These are phyloP conservation scores for Irpex sp. DNA, from an alignment of 1,284 basidiomycete genomes.

Conservation along the genomic window DNA sequence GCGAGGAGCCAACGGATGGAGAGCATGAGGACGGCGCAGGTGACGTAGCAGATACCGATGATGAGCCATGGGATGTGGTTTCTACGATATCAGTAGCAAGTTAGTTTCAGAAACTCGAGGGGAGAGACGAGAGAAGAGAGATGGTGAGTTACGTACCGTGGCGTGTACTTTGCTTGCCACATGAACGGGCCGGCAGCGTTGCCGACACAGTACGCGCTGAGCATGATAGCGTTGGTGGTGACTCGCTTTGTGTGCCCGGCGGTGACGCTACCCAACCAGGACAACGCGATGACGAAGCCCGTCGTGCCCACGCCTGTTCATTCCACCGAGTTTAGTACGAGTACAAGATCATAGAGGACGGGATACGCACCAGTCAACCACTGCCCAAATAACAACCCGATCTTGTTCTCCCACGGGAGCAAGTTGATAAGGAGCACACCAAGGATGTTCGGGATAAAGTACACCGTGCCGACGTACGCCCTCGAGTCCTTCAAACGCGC, in stretches of 20 bases:
- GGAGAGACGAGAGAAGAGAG: neutral
- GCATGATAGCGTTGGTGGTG: conserved; percentile 65
- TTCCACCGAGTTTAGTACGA: neutral
- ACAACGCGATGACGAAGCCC: conserved; percentile 62
- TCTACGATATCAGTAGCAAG: conserved; percentile 19
- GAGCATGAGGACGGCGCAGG: conserved; percentile 45
- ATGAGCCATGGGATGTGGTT: conserved; percentile 65
- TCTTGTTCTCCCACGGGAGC: conserved; percentile 56
- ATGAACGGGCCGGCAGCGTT: conserved; percentile 68
- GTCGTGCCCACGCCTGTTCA: conserved; percentile 56
- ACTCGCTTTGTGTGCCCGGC: conserved; percentile 70
- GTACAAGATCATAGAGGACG: neutral
- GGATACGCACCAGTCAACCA: conserved; percentile 56
- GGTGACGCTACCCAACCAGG: conserved; percentile 64
- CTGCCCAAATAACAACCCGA: conserved; percentile 54
- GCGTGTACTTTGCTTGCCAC: conserved; percentile 63
- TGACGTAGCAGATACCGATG: conserved; percentile 49
- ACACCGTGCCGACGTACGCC: conserved; percentile 55
- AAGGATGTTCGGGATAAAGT: conserved; percentile 57
- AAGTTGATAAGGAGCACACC: conserved; percentile 59
- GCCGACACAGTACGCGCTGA: conserved; percentile 66
- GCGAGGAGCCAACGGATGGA: conserved; percentile 48
- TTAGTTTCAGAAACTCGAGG: no score
- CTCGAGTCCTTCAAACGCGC: conserved; percentile 50
- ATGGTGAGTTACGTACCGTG: conserved; percentile 36